Percentiles rank a stretch among this genome's conserved stretches.
These are phyloP conservation scores for Cystobasidium onofrii DNA, from an alignment of 768 basidiomycete genomes.

Conservation along the genomic window DNA sequence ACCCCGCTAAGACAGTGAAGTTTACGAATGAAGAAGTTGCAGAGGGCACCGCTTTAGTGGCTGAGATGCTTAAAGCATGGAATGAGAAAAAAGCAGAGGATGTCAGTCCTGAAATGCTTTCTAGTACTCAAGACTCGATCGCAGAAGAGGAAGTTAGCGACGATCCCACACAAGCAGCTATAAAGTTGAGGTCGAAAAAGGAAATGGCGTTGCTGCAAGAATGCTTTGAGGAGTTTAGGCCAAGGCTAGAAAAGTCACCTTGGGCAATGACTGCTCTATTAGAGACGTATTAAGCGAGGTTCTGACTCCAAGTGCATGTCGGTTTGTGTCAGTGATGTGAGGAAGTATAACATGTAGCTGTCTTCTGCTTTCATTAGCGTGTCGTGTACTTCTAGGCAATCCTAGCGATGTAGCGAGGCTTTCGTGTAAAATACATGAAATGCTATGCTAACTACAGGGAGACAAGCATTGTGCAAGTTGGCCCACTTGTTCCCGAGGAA, in stretches of 20 bases:
- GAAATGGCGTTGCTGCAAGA: conserved; percentile 55
- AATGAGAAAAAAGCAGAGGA: conserved; percentile 50
- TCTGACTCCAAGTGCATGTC: no score
- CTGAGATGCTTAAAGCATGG: conserved; percentile 69
- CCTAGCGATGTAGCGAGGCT: background rate
- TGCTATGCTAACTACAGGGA: background rate
- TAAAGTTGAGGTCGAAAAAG: conserved; percentile 45
- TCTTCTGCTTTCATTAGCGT: background rate
- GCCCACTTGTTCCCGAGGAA: background rate
- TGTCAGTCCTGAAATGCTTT: conserved; percentile 48
- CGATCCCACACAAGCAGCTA: conserved; percentile 6
- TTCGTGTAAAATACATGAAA: background rate
- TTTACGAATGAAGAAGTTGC: conserved; percentile 55
- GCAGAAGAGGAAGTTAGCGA: conserved; percentile 38
- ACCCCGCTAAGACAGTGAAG: background rate
- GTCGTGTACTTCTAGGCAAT: background rate
- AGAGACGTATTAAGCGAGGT: conserved; percentile 28
- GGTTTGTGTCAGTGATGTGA: no score
- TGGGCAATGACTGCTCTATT: conserved; percentile 51
- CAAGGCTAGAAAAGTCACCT: conserved; percentile 64
- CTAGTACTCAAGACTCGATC: conserved; percentile 46
- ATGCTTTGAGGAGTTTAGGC: conserved; percentile 59
- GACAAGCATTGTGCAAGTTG: background rate
- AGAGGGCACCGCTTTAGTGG: conserved; percentile 70
- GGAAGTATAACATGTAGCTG: conserved; percentile 3